phyloP scores from a whole-genome alignment of 2,329 filamentous ascomycete genomes.

The Curvularia eragrostidis region DNA sequence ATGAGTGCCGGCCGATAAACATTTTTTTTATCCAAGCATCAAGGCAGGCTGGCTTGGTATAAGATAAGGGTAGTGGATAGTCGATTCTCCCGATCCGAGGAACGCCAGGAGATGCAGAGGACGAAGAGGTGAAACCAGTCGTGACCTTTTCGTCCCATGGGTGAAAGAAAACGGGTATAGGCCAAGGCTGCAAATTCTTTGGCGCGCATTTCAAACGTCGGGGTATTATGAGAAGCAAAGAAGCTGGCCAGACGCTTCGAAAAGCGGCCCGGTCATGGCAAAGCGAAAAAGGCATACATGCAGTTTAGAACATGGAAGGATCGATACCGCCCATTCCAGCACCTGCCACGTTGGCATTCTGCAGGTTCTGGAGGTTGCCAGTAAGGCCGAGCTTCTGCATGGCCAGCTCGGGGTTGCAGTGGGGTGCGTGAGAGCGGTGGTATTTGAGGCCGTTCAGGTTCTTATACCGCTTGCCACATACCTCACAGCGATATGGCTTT shows the following conservation, averaged over 20 bases:
- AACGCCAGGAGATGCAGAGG: constrained; percentile 36
- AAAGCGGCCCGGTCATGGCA: constrained; percentile 11
- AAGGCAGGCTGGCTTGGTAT: constrained; percentile 22
- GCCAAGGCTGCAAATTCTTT: not conserved
- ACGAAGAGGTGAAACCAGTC: constrained; percentile 23
- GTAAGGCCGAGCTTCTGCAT: constrained; percentile 53
- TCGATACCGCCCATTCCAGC: constrained; percentile 64
- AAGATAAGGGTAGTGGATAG: constrained; percentile 19
- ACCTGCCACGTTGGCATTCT: constrained; percentile 57
- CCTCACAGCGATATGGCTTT: constrained; percentile 97
- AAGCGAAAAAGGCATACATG: constrained; percentile 9
- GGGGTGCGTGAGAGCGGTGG: constrained; percentile 74
- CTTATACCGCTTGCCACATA: constrained; percentile 98
- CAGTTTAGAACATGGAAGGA: constrained; percentile 55
- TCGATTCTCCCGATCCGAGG: constrained; percentile 21
- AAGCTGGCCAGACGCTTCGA: constrained; percentile 19
- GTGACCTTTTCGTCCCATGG: constrained; percentile 30
- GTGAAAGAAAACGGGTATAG: constrained; percentile 12
- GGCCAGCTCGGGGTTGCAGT: constrained; percentile 84
- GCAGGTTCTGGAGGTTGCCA: constrained; percentile 50
- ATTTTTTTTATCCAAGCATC: constrained; percentile 31
- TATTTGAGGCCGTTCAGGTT: constrained; percentile 99
- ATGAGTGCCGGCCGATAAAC: constrained; percentile 20
- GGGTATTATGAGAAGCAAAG: constrained; percentile 36
- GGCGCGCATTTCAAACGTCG: constrained; percentile 12